Evolutionary conservation across 768 basidiomycete species (phyloP).

Genomic region (Butyriboletus loyo): DNA sequence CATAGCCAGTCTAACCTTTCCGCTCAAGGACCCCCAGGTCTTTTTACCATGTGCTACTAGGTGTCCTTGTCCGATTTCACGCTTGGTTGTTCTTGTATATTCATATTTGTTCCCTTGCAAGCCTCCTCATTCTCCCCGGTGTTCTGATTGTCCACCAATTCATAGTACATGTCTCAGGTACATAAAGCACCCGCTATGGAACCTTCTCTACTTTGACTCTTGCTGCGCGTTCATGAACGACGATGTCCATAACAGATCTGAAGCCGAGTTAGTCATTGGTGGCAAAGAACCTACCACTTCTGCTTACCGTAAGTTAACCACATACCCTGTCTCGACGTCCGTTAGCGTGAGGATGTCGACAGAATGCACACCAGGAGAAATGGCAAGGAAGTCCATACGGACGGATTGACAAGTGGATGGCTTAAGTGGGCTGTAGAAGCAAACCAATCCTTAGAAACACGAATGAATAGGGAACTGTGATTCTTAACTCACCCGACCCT

Average conservation of each 20-base stretch:
- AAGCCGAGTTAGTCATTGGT: neutral
- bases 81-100: conserved; percentile 24
- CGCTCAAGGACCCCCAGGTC: conserved; percentile 8
- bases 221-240: conserved; percentile 53
- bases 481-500: conserved; percentile 64
- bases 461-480: neutral
- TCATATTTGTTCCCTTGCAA: conserved; percentile 15
- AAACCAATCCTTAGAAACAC: neutral
- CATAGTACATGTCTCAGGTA: conserved; percentile 9
- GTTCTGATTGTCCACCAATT: conserved; percentile 1
- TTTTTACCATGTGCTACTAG: conserved; percentile 21
- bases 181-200: conserved; percentile 14
- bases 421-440: conserved; percentile 58
- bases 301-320: conserved; percentile 68
- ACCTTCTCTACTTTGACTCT: neutral
- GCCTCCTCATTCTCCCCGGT: neutral
- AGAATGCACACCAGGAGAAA: conserved; percentile 76
- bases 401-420: conserved; percentile 84
- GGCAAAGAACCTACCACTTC: neutral
- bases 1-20: neutral
- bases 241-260: conserved; percentile 74
- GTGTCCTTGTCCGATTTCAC: conserved; percentile 10
- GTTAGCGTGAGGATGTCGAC: conserved; percentile 70
- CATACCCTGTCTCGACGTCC: conserved; percentile 70
- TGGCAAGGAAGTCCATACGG: conserved; percentile 79